Evolutionary conservation across 495 filamentous ascomycete species (phyloP).

Genomic region (Oidiodendron maius): DNA sequence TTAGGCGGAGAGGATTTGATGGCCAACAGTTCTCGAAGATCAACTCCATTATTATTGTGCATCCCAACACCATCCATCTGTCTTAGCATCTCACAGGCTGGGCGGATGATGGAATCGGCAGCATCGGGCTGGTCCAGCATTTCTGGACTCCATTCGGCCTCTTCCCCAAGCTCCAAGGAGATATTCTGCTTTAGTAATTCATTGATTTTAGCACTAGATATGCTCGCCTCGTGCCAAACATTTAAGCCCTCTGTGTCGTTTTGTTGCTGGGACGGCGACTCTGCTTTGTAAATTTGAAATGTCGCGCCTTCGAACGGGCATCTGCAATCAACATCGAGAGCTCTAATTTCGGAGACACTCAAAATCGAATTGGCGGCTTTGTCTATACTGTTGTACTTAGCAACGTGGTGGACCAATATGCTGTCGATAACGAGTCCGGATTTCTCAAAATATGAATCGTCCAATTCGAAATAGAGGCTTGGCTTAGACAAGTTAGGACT

Average conservation of each 20-base stretch:
- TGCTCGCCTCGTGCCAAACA: constrained; percentile 36
- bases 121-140: constrained; percentile 17
- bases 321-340: constrained; percentile 19
- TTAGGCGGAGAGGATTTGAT: too few species aligned
- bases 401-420: constrained; percentile 29
- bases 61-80: constrained; percentile 20
- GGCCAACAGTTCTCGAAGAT: too few species aligned
- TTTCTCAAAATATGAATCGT: not conserved
- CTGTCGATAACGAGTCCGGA: not conserved
- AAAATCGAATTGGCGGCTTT: constrained; percentile 17
- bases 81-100: constrained; percentile 19
- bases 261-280: not conserved
- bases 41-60: constrained; percentile 14
- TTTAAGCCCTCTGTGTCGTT: not conserved
- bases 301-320: not conserved
- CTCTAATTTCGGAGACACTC: constrained; percentile 37
- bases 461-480: constrained; percentile 19
- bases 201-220: constrained; percentile 27
- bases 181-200: constrained; percentile 30
- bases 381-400: constrained; percentile 15
- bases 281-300: not conserved
- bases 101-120: constrained; percentile 6
- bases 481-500: not conserved
- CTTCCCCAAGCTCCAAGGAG: constrained; percentile 31
- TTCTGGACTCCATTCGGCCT: constrained; percentile 29